These are phyloP conservation scores for Epichloe festucae DNA, from an alignment of 2,329 filamentous ascomycete species.

Conservation along the genomic window DNA sequence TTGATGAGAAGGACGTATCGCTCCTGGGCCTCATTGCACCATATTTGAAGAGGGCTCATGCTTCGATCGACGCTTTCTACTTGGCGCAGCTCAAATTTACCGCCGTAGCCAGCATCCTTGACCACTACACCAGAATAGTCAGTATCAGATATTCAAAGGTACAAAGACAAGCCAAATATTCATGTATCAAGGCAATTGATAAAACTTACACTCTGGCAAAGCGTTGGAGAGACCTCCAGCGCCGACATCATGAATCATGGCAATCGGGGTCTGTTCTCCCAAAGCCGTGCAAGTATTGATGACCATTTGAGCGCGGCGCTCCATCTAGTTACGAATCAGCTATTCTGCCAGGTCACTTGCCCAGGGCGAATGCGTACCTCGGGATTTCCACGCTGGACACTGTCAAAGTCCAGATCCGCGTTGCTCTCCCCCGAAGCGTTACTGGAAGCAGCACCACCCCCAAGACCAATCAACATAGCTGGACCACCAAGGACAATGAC, in stretches of 20 bases:
- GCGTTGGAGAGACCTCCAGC: slow-evolving; percentile 70
- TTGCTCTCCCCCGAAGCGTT: slow-evolving; percentile 78
- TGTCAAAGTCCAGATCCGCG: slow-evolving; percentile 90
- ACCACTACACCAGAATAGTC: slow-evolving; percentile 37
- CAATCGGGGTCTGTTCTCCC: slow-evolving; percentile 76
- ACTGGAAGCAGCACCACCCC: slow-evolving; percentile 93
- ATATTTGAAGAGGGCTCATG: slow-evolving; percentile 94
- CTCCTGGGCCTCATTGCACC: slow-evolving; percentile 96
- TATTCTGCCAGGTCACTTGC: background rate
- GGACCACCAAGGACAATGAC: slow-evolving; percentile 89
- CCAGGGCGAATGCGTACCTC: slow-evolving; percentile 31
- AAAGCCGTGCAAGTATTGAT: slow-evolving; percentile 88
- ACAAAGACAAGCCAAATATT: background rate
- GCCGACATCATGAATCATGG: slow-evolving; percentile 95
- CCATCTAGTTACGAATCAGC: slow-evolving; percentile 38
- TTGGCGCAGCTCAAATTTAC: slow-evolving; percentile 86
- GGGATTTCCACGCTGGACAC: slow-evolving; percentile 91
- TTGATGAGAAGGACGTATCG: slow-evolving; percentile 88
- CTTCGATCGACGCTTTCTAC: slow-evolving; percentile 80
- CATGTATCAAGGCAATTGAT: background rate
- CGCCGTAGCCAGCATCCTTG: slow-evolving; percentile 82
- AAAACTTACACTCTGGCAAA: slow-evolving; percentile 51
- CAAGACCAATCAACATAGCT: slow-evolving; percentile 94
- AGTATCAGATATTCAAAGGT: background rate
- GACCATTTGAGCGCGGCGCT: slow-evolving; percentile 91